Evolutionary conservation across 768 basidiomycete genomes (phyloP).

Genomic region (Suillus luteus): DNA sequence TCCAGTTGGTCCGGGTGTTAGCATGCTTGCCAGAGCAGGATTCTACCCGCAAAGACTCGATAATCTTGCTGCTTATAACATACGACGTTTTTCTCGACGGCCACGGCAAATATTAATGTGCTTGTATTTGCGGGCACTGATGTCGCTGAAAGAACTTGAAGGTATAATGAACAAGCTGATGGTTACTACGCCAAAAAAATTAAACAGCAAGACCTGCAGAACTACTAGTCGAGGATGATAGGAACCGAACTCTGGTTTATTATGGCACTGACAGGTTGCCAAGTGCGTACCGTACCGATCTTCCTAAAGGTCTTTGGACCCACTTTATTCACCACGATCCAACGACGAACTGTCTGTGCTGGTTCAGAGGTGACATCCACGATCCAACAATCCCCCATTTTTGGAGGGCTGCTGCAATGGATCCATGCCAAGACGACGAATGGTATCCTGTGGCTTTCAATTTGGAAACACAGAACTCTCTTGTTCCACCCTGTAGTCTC

Average conservation of each 20-base stretch:
- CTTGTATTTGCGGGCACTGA: too few species aligned
- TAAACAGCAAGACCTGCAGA: neutral
- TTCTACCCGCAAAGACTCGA: too few species aligned
- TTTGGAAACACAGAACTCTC: neutral
- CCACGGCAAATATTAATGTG: too few species aligned
- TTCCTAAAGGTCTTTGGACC: neutral
- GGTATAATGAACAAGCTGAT: too few species aligned
- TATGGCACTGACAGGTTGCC: neutral
- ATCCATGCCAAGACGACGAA: neutral
- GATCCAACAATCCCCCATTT: neutral
- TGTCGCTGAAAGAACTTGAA: too few species aligned
- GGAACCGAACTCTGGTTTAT: neutral
- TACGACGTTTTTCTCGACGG: too few species aligned
- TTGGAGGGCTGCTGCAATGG: neutral
- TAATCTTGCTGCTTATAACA: too few species aligned
- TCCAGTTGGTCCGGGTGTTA: too few species aligned
- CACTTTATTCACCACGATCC: slow-evolving; percentile 1
- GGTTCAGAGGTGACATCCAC: neutral
- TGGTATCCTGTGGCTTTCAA: neutral
- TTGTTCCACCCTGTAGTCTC: neutral
- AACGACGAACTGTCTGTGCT: neutral
- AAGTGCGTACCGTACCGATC: neutral
- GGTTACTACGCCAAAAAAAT: neutral
- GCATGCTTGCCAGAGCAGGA: too few species aligned
- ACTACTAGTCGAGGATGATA: slow-evolving; percentile 2